Conservation (phyloP, 2,329 filamentous ascomycete species). For the Sporothrix inflata region DNA sequence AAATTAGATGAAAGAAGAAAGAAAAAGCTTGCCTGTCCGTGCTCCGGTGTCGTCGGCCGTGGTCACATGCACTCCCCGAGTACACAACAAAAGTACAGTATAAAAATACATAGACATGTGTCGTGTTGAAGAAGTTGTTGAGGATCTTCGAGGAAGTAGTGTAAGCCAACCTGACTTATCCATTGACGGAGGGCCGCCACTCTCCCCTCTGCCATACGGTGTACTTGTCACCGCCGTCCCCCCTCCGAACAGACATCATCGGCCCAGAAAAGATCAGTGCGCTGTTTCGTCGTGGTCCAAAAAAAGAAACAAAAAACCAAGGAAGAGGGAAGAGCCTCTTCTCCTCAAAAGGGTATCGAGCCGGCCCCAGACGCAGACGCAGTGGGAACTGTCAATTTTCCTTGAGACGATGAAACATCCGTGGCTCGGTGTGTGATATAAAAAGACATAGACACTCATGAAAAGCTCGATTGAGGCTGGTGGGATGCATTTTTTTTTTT, state of each 20-base stretch:
- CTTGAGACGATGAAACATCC: constrained; percentile 3
- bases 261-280: neutral
- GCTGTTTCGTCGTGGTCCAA: neutral
- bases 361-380: neutral
- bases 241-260: neutral
- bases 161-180: neutral
- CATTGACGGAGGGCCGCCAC: neutral
- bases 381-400: neutral
- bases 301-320: neutral
- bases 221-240: neutral
- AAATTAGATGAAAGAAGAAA: neutral
- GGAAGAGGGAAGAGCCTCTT: neutral
- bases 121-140: neutral
- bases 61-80: neutral
- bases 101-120: neutral
- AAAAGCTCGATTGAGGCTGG: neutral
- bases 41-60: neutral
- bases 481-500: neutral
- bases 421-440: neutral
- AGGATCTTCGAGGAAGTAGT: neutral
- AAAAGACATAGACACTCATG: constrained; percentile 5
- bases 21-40: neutral
- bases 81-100: neutral
- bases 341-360: neutral
- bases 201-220: neutral